Evolutionary conservation across 2,329 filamentous ascomycete species (phyloP), one percentile per base, ranked within the genome.

Genomic region (Knufia fluminis): DNA sequence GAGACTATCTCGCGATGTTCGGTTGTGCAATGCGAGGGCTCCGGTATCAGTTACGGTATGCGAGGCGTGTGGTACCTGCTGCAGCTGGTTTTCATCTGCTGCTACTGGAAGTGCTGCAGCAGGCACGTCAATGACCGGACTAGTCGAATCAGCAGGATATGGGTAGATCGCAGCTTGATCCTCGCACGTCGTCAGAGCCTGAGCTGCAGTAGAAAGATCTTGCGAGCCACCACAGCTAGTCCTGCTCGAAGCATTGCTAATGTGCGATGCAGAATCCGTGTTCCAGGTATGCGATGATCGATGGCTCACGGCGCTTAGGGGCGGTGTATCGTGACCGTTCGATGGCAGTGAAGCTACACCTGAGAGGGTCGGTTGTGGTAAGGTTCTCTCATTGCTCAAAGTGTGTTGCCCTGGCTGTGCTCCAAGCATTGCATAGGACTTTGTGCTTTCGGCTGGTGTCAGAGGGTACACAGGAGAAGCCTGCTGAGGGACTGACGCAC

Each of bases 281-380:
- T 38, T 40, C 49, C 49, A 51, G 26, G 39, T 44, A 33, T 46
- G 31, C 3, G 49, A 51, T 9, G 49, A 51, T 19, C 35, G 49
- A 47, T 51, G 49, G 17, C 41, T 46, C 3, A 47, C 33, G 9
- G 49, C 49, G 16, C 41, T 46, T 10, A 51, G 31, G 36, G 49
- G 49, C 17, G 42, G 49, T n/a, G 42, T 47, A n/a, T 51, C 49
- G 26, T 28, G 32, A 3, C 26, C 42, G n/a, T 33, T 20, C 17
- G 32, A 24, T 8, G 35, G 35, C 16, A 43, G 32, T 7, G 42
- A 33, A 14, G 49, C 28, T 28, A 51, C 22, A 9, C 24, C 28
- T 3, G 43, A 17, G 9, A 31, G 22, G 1, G 24, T 17, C 17
- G 49, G 49, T 4, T 17, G 26, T n/a, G 43, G 31, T 17, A 51